Evolutionary conservation across 2,329 filamentous ascomycete species (phyloP).

Genomic region (Scopulariopsis brevicaulis): DNA sequence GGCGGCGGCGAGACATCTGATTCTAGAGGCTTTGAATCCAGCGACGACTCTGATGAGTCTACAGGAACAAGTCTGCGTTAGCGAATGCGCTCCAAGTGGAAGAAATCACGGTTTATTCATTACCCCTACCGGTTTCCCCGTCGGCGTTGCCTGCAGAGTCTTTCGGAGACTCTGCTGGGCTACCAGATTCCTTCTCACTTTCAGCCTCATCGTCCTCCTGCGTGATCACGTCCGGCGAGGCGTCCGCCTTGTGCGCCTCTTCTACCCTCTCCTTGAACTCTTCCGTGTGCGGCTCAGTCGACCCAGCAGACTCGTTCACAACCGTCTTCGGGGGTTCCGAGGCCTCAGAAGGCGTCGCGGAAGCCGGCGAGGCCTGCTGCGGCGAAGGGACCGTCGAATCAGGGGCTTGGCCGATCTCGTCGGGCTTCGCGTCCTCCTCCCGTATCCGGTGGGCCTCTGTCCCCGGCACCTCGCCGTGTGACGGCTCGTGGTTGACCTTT

Average conservation of each 20-base stretch:
- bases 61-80: neutral
- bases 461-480: slow-evolving; percentile 50
- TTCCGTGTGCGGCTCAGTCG: slow-evolving; percentile 22
- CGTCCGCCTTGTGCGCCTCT: slow-evolving; percentile 23
- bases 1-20: neutral
- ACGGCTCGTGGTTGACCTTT: slow-evolving; percentile 38
- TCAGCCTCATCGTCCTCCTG: slow-evolving; percentile 28
- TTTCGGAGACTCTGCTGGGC: neutral
- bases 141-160: neutral
- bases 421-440: slow-evolving; percentile 45
- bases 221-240: slow-evolving; percentile 39
- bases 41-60: slow-evolving; percentile 8
- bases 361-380: neutral
- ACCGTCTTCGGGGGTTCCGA: slow-evolving; percentile 35
- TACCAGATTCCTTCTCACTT: slow-evolving; percentile 10
- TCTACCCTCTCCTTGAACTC: neutral
- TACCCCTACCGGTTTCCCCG: neutral
- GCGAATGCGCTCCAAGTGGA: neutral
- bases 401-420: slow-evolving; percentile 42
- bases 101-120: neutral
- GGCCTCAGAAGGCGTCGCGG: neutral
- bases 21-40: slow-evolving; percentile 1
- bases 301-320: slow-evolving; percentile 38
- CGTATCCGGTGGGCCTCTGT: slow-evolving; percentile 45
- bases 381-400: neutral